Evolutionary conservation across 371 early-diverging fungal species (phyloP).

Genomic region (Saksenaea vasiformis): DNA sequence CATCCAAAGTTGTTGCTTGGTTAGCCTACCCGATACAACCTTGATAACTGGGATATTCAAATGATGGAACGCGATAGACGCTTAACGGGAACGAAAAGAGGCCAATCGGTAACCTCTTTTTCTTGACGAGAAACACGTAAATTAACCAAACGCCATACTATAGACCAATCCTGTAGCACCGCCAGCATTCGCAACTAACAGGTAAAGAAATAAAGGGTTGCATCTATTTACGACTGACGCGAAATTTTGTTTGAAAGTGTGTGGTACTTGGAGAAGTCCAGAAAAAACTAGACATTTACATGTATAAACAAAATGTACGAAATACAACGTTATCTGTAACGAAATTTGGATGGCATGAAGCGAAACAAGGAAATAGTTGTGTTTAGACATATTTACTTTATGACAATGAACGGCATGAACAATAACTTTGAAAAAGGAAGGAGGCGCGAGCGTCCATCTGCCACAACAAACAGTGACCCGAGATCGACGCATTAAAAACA

Average conservation of each 20-base stretch:
- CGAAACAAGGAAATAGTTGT: too few species aligned
- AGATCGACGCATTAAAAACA: too few species aligned
- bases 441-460: too few species aligned
- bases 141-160: background rate
- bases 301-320: background rate
- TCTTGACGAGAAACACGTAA: background rate
- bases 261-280: slow-evolving; percentile 53
- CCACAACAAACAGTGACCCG: too few species aligned
- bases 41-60: slow-evolving; percentile 52
- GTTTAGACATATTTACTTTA: too few species aligned
- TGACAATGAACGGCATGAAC: too few species aligned
- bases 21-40: slow-evolving; percentile 35
- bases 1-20: background rate
- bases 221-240: background rate
- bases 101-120: slow-evolving; percentile 42
- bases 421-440: too few species aligned
- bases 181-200: slow-evolving; percentile 45
- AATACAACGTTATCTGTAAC: background rate
- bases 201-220: slow-evolving; percentile 23
- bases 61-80: slow-evolving; percentile 62
- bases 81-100: slow-evolving; percentile 49
- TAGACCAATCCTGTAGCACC: slow-evolving; percentile 47
- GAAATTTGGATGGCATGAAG: too few species aligned
- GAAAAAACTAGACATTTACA: slow-evolving; percentile 25
- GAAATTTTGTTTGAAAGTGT: slow-evolving; percentile 26